These are phyloP conservation scores for Populus alba DNA, from an alignment of 345 rosid species.

Conservation along the genomic window DNA sequence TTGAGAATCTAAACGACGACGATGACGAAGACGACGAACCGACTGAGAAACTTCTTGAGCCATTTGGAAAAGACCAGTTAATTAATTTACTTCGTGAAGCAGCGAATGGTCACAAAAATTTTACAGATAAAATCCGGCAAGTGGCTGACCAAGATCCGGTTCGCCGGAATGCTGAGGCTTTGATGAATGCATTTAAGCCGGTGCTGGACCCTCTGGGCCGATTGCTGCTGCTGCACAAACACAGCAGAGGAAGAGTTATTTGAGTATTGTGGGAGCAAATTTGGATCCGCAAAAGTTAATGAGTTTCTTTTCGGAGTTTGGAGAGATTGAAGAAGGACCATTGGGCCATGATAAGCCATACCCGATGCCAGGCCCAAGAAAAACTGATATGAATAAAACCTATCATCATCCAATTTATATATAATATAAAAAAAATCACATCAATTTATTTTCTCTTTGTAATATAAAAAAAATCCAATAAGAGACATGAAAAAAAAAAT, in stretches of 20 bases:
- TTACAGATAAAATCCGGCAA: conserved; percentile 34
- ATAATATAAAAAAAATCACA: no score
- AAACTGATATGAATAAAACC: no score
- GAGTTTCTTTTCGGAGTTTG: conserved; percentile 36
- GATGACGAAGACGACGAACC: conserved; percentile 42
- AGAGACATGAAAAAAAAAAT: no score
- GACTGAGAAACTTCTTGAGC: conserved; percentile 39
- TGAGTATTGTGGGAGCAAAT: conserved; percentile 49
- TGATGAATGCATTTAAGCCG: conserved; percentile 28
- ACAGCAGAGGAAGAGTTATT: conserved; percentile 40
- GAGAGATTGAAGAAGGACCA: conserved; percentile 62
- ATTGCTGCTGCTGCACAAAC: conserved; percentile 7
- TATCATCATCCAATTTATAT: no score
- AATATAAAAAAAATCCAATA: no score
- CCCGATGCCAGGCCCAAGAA: no score
- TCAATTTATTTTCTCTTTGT: no score
- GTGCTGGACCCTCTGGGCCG: not conserved
- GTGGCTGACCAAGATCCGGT: conserved; percentile 45
- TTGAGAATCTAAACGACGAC: not conserved
- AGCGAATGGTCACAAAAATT: conserved; percentile 26
- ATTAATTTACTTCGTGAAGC: conserved; percentile 38
- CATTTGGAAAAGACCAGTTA: conserved; percentile 43
- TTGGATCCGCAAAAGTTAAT: conserved; percentile 37
- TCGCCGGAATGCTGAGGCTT: conserved; percentile 41
- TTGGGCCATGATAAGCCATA: conserved; percentile 41